Percentiles rank a stretch among this genome's conserved stretches.
phyloP scores from a whole-genome alignment of 108 stramenopile species.

The Seminavis robusta region DNA sequence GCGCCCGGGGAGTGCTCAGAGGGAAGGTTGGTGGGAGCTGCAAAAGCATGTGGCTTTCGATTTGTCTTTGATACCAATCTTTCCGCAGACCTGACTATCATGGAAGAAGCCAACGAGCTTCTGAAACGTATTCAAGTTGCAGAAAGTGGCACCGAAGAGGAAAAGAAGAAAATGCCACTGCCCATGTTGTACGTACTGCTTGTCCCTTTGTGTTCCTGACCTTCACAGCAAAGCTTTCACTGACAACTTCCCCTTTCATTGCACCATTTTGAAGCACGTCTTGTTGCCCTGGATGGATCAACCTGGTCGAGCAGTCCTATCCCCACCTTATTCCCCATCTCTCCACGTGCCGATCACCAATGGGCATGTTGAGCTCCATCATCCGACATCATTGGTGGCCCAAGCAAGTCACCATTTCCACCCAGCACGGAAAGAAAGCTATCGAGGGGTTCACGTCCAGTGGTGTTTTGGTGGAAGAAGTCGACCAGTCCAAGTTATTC shows the following conservation, averaged over 20 bases:
- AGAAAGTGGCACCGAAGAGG: conserved; percentile 4
- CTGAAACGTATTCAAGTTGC: conserved; percentile 24
- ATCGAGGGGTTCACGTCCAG: neutral
- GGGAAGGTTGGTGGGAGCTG: conserved; percentile 32
- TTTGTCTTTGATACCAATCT: conserved; percentile 54
- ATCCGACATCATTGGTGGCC: conserved; percentile 15
- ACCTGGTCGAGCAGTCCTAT: conserved; percentile 31
- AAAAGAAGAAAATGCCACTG: conserved; percentile 29
- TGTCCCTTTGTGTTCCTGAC: no score
- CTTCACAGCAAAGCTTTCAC: no score
- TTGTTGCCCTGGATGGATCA: conserved; percentile 63
- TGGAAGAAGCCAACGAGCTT: conserved; percentile 57
- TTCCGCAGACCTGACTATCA: conserved; percentile 50
- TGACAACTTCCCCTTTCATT: no score
- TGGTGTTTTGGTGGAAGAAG: neutral
- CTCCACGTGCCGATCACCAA: conserved; percentile 36
- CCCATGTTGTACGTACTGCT: conserved; percentile 21
- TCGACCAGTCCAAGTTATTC: conserved; percentile 11
- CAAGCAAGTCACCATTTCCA: conserved; percentile 16
- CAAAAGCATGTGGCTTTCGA: conserved; percentile 38
- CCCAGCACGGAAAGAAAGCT: neutral
- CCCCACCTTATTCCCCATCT: conserved; percentile 52
- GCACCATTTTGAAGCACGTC: no score
- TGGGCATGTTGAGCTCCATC: conserved; percentile 22
- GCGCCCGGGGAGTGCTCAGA: conserved; percentile 32